These are phyloP conservation scores for Forsythia suspensa DNA, from an alignment of 257 asterid genomes.

Conservation along the genomic window DNA sequence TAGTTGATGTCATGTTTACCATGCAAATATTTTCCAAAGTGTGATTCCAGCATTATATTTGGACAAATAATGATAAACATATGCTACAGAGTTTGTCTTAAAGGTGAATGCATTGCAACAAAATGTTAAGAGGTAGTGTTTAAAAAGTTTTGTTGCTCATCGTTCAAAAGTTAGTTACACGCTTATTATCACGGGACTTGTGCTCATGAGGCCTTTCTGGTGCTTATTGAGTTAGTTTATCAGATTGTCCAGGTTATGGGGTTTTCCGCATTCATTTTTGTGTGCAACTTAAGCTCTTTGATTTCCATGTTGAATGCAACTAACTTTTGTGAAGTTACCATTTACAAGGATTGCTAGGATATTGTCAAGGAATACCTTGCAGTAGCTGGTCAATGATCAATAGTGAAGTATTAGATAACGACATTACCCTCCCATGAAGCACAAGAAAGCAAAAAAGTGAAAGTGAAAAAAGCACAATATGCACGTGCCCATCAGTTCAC, in stretches of 20 bases:
- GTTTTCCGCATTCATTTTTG: background rate
- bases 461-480: too few species aligned
- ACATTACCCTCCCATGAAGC: too few species aligned
- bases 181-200: background rate
- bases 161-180: background rate
- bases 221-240: background rate
- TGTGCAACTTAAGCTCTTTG: background rate
- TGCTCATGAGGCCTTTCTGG: background rate
- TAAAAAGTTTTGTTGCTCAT: background rate
- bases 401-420: too few species aligned
- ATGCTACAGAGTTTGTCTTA: conserved; percentile 20
- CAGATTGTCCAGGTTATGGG: background rate
- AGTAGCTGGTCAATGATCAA: too few species aligned
- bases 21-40: background rate
- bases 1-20: background rate
- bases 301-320: background rate
- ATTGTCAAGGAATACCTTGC: too few species aligned
- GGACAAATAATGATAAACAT: background rate
- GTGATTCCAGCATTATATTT: background rate
- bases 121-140: background rate
- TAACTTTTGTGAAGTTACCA: too few species aligned
- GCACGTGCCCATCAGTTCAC: background rate
- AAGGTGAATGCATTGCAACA: background rate
- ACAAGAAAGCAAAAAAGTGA: too few species aligned
- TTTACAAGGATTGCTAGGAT: too few species aligned